Percentiles rank a stretch among this genome's conserved stretches.
Conservation (phyloP, 768 basidiomycete genomes). For the Dentipellis sp. region DNA sequence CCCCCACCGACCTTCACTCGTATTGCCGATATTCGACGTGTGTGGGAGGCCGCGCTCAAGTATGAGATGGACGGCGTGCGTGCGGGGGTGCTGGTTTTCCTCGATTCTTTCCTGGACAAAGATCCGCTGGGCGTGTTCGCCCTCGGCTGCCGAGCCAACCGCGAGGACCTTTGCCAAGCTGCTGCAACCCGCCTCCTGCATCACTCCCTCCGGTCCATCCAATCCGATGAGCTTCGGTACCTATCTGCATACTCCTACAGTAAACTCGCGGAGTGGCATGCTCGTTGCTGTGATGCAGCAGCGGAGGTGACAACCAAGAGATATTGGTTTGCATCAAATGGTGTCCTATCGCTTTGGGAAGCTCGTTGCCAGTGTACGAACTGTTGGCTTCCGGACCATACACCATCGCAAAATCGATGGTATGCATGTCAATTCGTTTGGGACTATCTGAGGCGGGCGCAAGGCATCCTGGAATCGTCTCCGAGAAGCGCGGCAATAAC, state of each 20-base stretch:
- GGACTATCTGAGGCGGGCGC: too few species aligned
- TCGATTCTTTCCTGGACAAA: background rate
- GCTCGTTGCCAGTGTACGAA: too few species aligned
- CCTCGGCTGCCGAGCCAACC: background rate
- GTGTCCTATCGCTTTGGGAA: too few species aligned
- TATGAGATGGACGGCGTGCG: background rate
- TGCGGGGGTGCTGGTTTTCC: background rate
- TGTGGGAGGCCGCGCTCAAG: background rate
- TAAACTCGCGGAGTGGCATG: background rate
- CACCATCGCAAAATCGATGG: too few species aligned
- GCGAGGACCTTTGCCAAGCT: background rate
- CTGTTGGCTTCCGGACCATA: too few species aligned
- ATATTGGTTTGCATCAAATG: background rate
- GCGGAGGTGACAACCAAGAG: background rate
- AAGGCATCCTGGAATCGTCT: too few species aligned
- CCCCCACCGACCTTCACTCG: background rate
- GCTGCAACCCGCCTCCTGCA: background rate
- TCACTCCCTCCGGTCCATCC: background rate
- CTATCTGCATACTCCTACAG: background rate
- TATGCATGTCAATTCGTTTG: too few species aligned
- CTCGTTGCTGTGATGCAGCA: background rate
- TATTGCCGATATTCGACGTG: background rate
- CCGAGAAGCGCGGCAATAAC: too few species aligned
- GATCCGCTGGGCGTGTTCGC: background rate
- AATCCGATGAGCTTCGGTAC: background rate